These are phyloP conservation scores for Cordyceps javanica DNA, from an alignment of 2,329 filamentous ascomycete species.

Conservation along the genomic window DNA sequence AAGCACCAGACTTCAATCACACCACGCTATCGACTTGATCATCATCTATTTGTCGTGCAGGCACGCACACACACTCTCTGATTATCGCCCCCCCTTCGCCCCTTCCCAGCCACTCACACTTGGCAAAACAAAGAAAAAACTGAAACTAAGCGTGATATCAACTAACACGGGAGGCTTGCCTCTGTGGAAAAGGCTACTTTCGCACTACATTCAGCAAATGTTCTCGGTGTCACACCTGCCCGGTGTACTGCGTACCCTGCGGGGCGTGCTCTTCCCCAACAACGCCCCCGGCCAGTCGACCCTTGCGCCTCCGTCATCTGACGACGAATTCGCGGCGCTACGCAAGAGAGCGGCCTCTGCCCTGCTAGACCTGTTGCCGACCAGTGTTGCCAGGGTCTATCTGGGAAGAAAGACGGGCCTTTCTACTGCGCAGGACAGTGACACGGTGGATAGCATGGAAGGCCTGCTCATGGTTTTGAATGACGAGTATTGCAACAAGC, in stretches of 20 bases:
- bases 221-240: conserved; percentile 61
- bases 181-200: conserved; percentile 56
- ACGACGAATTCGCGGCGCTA: conserved; percentile 55
- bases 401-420: conserved; percentile 33
- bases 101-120: background rate
- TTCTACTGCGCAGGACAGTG: conserved; percentile 29
- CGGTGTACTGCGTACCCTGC: conserved; percentile 61
- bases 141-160: conserved; percentile 10
- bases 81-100: background rate
- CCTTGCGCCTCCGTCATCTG: conserved; percentile 52
- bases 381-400: conserved; percentile 42
- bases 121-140: background rate
- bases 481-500: conserved; percentile 87
- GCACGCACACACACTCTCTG: background rate
- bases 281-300: conserved; percentile 65
- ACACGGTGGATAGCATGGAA: conserved; percentile 53
- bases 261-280: conserved; percentile 79
- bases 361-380: conserved; percentile 43
- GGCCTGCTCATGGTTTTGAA: conserved; percentile 66
- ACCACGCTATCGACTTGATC: background rate
- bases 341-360: conserved; percentile 61
- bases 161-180: conserved; percentile 16
- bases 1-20: background rate
- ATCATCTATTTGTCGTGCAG: background rate
- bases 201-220: conserved; percentile 49